A percentile compares a stretch with the other conserved stretches of the same genome.
phyloP scores from a whole-genome alignment of 495 filamentous ascomycete species.

The Daldinia childiae region DNA sequence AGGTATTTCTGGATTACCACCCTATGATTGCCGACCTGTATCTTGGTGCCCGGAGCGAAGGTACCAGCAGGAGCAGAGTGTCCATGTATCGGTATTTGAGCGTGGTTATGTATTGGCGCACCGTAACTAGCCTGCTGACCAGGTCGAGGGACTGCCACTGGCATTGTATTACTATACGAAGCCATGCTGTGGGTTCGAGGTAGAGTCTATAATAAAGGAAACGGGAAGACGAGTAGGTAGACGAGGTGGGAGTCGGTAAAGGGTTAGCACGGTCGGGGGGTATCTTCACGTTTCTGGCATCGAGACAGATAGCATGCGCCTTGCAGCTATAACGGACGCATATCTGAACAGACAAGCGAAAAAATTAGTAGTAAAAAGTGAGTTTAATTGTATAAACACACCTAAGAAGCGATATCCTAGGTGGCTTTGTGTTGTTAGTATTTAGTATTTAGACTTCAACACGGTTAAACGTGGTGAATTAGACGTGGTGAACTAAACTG shows the following conservation, averaged over 20 bases:
- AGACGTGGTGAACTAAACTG: slow-evolving; percentile 1
- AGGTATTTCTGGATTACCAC: slow-evolving; percentile 98
- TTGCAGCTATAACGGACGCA: slow-evolving; percentile 45
- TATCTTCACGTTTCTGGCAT: slow-evolving; percentile 41
- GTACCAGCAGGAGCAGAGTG: slow-evolving; percentile 80
- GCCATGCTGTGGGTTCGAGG: slow-evolving; percentile 48
- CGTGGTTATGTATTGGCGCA: slow-evolving; percentile 44
- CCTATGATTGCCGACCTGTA: slow-evolving; percentile 91
- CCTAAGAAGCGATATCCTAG: slow-evolving; percentile 8
- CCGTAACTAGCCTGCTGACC: slow-evolving; percentile 50
- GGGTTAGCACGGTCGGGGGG: slow-evolving; percentile 35
- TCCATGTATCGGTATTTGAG: slow-evolving; percentile 45
- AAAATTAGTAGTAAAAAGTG: not conserved
- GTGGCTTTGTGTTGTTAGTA: slow-evolving; percentile 1
- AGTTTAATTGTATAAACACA: slow-evolving; percentile 16
- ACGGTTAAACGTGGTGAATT: slow-evolving; percentile 16
- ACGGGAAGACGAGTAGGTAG: slow-evolving; percentile 15
- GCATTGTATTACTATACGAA: slow-evolving; percentile 56
- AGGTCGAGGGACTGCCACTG: slow-evolving; percentile 47
- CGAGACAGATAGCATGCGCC: slow-evolving; percentile 38
- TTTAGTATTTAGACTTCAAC: not conserved
- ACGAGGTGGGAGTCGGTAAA: slow-evolving; percentile 34
- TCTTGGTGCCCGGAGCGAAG: slow-evolving; percentile 91
- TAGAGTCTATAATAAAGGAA: slow-evolving; percentile 5
- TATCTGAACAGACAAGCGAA: slow-evolving; percentile 13